Conservation (phyloP, 2,329 filamentous ascomycete genomes). For the Elsinoe australis region DNA sequence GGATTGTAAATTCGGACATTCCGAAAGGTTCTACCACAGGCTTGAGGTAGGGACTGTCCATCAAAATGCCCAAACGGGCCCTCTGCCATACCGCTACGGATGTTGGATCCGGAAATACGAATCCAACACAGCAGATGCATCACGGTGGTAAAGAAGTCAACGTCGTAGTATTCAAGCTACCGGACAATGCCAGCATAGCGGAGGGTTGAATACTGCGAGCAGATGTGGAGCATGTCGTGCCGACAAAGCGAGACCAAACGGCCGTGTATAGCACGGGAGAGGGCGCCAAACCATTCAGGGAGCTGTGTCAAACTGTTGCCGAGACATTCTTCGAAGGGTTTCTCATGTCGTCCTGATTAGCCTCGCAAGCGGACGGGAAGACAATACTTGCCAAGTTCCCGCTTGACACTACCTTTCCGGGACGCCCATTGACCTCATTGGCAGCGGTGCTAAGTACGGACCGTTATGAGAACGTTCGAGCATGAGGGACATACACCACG, state of each 20-base stretch:
- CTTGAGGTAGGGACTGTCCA: too few relatives aligned
- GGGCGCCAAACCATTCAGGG: not conserved
- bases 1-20: too few relatives aligned
- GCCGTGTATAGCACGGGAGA: not conserved
- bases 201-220: too few relatives aligned
- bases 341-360: not conserved
- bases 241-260: not conserved
- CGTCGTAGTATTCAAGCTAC: not conserved
- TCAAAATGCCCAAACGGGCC: too few relatives aligned
- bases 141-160: not conserved
- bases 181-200: not conserved
- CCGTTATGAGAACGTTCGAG: conserved; percentile 2
- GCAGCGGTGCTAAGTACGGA: conserved; percentile 1
- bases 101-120: too few relatives aligned
- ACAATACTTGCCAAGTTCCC: not conserved
- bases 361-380: not conserved
- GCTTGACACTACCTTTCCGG: not conserved
- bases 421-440: not conserved
- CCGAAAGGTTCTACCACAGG: too few relatives aligned
- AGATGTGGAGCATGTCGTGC: not conserved
- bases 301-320: not conserved
- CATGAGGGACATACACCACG: not conserved
- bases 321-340: not conserved
- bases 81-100: too few relatives aligned
- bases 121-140: too few relatives aligned